Percentiles rank a stretch among this genome's conserved stretches.
Conservation (phyloP, 2,329 filamentous ascomycete species). For the Sporothrix pallida region DNA sequence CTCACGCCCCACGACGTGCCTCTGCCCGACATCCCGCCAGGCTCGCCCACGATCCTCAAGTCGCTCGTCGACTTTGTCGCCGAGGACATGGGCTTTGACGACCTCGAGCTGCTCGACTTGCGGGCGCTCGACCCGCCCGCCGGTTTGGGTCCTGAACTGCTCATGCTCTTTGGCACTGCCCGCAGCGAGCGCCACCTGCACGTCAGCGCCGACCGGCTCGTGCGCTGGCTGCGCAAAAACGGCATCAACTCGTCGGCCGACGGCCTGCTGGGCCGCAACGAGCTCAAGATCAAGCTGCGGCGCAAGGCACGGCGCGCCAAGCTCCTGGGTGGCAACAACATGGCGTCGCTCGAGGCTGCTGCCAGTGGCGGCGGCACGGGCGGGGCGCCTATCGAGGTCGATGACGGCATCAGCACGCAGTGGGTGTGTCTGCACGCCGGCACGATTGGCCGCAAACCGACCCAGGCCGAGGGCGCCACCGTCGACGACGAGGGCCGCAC, state of each 20-base stretch:
- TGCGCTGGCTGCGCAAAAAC: constrained; percentile 80
- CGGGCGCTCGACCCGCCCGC: constrained; percentile 83
- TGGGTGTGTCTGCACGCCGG: constrained; percentile 97
- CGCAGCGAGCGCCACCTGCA: constrained; percentile 93
- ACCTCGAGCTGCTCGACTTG: constrained; percentile 80
- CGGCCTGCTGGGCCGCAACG: constrained; percentile 85
- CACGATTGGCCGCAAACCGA: constrained; percentile 59
- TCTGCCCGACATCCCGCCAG: constrained; percentile 63
- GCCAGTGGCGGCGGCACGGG: background rate
- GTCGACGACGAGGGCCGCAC: constrained; percentile 62
- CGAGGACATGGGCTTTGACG: constrained; percentile 83
- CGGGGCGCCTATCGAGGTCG: constrained; percentile 56
- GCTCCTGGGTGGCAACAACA: constrained; percentile 72
- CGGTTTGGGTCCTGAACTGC: constrained; percentile 82
- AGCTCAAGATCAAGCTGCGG: constrained; percentile 84
- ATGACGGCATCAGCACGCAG: constrained; percentile 88
- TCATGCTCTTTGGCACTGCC: constrained; percentile 92
- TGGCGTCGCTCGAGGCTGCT: constrained; percentile 51
- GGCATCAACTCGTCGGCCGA: constrained; percentile 79
- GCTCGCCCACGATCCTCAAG: constrained; percentile 72
- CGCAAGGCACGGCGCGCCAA: constrained; percentile 82
- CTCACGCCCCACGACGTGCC: constrained; percentile 54
- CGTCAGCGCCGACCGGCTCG: constrained; percentile 85
- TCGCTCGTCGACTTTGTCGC: constrained; percentile 79
- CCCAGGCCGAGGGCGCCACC: constrained; percentile 50